These are phyloP conservation scores for Symbiodinium natans DNA, from an alignment of 73 alveolate species.

Conservation along the genomic window DNA sequence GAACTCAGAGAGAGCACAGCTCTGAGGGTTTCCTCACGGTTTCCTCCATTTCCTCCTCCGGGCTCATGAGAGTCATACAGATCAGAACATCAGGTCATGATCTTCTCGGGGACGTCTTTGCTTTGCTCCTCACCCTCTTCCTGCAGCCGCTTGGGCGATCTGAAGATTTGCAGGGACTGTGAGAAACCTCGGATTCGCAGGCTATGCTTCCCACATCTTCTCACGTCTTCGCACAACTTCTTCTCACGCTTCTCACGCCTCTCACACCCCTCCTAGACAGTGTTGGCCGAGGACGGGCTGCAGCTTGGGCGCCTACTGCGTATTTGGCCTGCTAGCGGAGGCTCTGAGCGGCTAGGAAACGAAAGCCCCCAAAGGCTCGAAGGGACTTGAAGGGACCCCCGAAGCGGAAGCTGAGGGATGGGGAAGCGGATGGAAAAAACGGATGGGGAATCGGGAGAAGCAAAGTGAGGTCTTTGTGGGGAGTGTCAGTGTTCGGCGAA, in stretches of 20 bases:
- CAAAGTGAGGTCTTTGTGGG: neutral
- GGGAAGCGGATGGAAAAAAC: no score
- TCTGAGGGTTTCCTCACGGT: no score
- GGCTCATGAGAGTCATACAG: neutral
- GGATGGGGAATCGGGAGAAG: neutral
- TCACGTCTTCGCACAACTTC: no score
- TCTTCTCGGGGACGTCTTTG: constrained; percentile 41
- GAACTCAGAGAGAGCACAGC: no score
- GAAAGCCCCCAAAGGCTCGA: no score
- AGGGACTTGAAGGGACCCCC: no score
- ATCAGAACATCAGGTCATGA: neutral
- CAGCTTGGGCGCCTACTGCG: constrained; percentile 76
- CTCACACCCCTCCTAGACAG: no score
- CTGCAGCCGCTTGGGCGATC: constrained; percentile 22
- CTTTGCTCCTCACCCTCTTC: constrained; percentile 61
- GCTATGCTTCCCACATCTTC: neutral
- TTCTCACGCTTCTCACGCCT: no score
- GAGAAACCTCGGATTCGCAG: no score
- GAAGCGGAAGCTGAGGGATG: no score
- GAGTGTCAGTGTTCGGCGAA: no score
- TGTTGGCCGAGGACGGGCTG: constrained; percentile 48
- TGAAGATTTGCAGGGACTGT: neutral
- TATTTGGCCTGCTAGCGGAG: constrained; percentile 48
- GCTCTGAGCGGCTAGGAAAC: neutral
- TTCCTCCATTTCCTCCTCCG: no score